phyloP scores from a whole-genome alignment of 805 yeast genomes.

The Suhomyces sp. region DNA sequence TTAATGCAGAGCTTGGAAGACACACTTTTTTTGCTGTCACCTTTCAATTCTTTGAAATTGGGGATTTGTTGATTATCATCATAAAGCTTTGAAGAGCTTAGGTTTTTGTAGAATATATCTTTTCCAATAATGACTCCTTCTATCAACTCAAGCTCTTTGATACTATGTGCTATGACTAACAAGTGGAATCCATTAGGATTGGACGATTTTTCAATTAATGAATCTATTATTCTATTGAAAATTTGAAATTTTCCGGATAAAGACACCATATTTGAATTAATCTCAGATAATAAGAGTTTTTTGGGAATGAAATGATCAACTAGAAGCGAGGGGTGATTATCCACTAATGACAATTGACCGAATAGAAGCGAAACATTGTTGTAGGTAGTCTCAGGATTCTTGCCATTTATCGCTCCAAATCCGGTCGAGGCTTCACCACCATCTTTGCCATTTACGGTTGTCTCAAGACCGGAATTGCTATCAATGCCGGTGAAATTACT shows the following conservation, averaged over 20 bases:
- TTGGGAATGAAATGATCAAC: constrained; percentile 80
- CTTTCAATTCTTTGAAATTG: constrained; percentile 2
- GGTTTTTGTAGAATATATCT: constrained; percentile 59
- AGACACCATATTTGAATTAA: constrained; percentile 51
- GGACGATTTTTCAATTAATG: constrained; percentile 16
- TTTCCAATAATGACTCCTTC: constrained; percentile 81
- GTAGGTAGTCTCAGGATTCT: constrained; percentile 3
- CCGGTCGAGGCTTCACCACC: neutral
- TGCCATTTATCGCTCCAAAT: neutral
- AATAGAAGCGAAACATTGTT: constrained; percentile 44
- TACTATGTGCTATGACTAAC: constrained; percentile 55
- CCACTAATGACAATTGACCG: constrained; percentile 48
- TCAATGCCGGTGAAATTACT: too few species aligned
- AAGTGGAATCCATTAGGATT: constrained; percentile 17
- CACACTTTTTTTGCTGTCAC: constrained; percentile 2
- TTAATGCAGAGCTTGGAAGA: constrained; percentile 15
- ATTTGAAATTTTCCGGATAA: constrained; percentile 61
- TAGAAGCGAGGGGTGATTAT: constrained; percentile 66
- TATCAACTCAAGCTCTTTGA: constrained; percentile 72
- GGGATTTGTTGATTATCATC: constrained; percentile 34
- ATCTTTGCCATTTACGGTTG: neutral
- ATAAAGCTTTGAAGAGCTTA: constrained; percentile 62
- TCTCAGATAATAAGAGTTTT: constrained; percentile 62
- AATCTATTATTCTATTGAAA: constrained; percentile 50
- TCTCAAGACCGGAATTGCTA: too few species aligned